Conservation (phyloP, 768 basidiomycete species). For the Boletus insuetus region DNA sequence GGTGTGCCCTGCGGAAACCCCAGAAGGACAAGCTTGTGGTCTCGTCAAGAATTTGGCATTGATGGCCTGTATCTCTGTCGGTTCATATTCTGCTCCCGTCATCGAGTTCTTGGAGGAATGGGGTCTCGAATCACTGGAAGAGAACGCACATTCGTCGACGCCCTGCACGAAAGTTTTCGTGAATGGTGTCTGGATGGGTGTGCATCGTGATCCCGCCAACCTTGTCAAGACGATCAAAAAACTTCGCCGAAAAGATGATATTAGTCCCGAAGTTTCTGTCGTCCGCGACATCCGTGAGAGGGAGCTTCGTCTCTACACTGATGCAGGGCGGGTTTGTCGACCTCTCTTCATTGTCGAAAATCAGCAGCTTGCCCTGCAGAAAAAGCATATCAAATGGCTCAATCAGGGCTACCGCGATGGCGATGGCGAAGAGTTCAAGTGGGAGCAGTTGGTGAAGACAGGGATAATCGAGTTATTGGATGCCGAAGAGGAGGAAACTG, state of each 20-base stretch:
- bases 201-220: conserved; percentile 92
- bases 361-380: conserved; percentile 78
- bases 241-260: conserved; percentile 89
- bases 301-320: conserved; percentile 92
- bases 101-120: conserved; percentile 99
- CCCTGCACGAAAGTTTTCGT: conserved; percentile 96
- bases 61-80: conserved; percentile 98
- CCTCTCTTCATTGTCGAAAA: conserved; percentile 96
- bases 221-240: conserved; percentile 92
- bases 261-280: conserved; percentile 93
- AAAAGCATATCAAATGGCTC: conserved; percentile 79
- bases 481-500: conserved; percentile 98
- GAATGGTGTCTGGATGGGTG: conserved; percentile 99
- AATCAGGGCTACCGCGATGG: conserved; percentile 56
- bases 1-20: conserved; percentile 99
- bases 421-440: conserved; percentile 64
- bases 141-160: conserved; percentile 81
- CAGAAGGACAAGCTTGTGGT: conserved; percentile 99
- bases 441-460: conserved; percentile 80
- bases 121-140: conserved; percentile 94
- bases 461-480: conserved; percentile 94
- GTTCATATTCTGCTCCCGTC: conserved; percentile 92
- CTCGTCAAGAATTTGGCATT: conserved; percentile 97
- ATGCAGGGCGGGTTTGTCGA: conserved; percentile 94
- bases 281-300: conserved; percentile 97